Evolutionary conservation across 225 moss, liverwort and hornwort genomes (phyloP).

Genomic region (Sphagnum contortum): DNA sequence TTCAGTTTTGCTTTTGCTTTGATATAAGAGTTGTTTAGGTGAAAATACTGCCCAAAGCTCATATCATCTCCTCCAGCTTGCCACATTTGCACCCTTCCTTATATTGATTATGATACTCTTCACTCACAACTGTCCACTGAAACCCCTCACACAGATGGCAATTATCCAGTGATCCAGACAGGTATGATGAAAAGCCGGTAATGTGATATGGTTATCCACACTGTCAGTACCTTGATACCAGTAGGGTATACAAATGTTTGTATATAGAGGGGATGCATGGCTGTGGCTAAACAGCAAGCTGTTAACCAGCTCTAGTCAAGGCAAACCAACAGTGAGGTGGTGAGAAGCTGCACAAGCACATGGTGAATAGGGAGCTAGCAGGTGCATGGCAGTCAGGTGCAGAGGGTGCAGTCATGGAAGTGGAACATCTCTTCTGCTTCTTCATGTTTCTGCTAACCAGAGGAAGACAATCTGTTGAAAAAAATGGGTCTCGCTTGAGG

Average conservation of each 20-base stretch:
- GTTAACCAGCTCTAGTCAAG: slow-evolving; percentile 1
- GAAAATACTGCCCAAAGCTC: no score
- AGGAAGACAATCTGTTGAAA: not conserved
- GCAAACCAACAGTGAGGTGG: not conserved
- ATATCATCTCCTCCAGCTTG: no score
- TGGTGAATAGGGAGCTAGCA: not conserved
- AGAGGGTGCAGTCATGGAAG: not conserved
- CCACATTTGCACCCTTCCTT: no score
- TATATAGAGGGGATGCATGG: not conserved
- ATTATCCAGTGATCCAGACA: no score
- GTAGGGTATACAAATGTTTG: slow-evolving; percentile 1
- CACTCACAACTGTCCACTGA: no score
- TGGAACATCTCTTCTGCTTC: not conserved
- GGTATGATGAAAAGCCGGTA: no score
- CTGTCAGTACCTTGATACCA: not conserved
- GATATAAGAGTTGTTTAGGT: no score
- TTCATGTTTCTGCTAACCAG: not conserved
- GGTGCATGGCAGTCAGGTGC: not conserved
- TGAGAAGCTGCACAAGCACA: not conserved
- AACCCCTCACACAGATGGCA: no score
- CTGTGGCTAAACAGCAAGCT: not conserved
- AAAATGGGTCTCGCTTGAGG: not conserved
- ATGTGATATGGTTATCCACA: no score
- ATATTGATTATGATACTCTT: no score
- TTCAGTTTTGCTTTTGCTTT: no score